Evolutionary conservation across 2,329 filamentous ascomycete genomes (phyloP), one percentile per base, ranked within the genome.

Genomic region (Colletotrichum sp.): DNA sequence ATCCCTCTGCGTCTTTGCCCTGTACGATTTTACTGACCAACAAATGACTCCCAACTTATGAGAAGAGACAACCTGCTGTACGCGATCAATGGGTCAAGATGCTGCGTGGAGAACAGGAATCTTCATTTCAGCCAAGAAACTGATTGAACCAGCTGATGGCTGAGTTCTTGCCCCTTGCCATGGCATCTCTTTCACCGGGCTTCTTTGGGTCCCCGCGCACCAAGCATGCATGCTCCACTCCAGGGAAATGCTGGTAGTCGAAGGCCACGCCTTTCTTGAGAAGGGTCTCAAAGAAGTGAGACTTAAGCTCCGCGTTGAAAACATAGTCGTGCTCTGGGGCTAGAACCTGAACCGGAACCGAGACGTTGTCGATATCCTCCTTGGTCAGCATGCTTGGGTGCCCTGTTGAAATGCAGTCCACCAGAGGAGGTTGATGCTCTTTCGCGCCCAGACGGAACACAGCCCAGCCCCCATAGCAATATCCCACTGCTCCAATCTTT

Each of bases 391-490:
- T 77, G 0, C 83, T 85, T 12, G 87, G 89, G 78, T 90, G 89
- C 0, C 82, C 89, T 5, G 82, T 82, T 3, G 84, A 82, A 49
- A 90, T 83, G 77, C 83, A 86, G 72, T 90, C 88, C 7, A 90
- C 85, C 3, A 90, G 80, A 3, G 80, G 79, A n/a, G 83, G 76
- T 15, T 36, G 19, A 15, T 81, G 82, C 73, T 86, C 85, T 12
- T 70, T 74, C 2, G 85, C 83, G 0, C 84, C 89, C 0, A 91
- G 85, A 2, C 86, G 85, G 72, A 89, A 86, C 5, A 82, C 83
- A 1, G 86, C 89, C 89, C 89, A 90, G 8, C 88, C 88, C 16
- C 89, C 89, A 69, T 85, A 90, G 81, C 89, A 90, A 78, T 84
- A 90, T 3, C 89, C 89, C 4, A 89, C 81, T 0, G 87, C 88